Evolutionary conservation across 2,329 filamentous ascomycete genomes (phyloP).

Genomic region (Leptographium wingfieldii): DNA sequence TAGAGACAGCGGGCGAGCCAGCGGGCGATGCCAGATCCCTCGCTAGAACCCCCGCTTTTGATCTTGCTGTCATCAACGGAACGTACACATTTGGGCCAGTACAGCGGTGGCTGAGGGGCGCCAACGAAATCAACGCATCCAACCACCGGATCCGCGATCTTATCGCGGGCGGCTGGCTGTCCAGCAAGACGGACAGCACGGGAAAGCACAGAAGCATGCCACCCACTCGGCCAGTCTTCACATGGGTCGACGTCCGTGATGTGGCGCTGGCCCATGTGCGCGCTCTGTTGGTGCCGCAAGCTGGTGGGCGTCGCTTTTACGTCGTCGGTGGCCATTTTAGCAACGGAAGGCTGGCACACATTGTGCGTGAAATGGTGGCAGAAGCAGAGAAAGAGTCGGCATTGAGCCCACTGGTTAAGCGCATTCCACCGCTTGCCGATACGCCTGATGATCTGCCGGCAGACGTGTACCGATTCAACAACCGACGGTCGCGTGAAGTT

Average conservation of each 20-base stretch:
- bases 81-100: conserved; percentile 52
- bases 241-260: conserved; percentile 50
- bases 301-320: conserved; percentile 51
- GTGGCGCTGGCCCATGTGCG: conserved; percentile 52
- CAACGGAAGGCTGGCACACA: conserved; percentile 44
- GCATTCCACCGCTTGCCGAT: conserved; percentile 22
- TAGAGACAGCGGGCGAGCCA: conserved; percentile 26
- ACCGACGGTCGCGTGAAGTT: conserved; percentile 37
- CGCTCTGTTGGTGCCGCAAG: conserved; percentile 42
- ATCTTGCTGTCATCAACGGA: conserved; percentile 47
- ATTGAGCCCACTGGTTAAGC: conserved; percentile 18
- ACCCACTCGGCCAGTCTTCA: conserved; percentile 40
- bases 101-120: conserved; percentile 47
- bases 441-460: conserved; percentile 27
- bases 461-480: conserved; percentile 43
- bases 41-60: conserved; percentile 32
- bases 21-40: not conserved
- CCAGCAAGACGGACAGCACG: not conserved
- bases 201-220: conserved; percentile 30
- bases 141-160: conserved; percentile 55
- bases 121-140: conserved; percentile 58
- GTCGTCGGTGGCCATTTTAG: conserved; percentile 46
- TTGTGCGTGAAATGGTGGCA: conserved; percentile 25
- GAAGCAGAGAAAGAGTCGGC: not conserved
- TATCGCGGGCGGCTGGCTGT: conserved; percentile 42